Conservation (phyloP, 2,329 filamentous ascomycete species). For the Ceratocystis alfenasii region DNA sequence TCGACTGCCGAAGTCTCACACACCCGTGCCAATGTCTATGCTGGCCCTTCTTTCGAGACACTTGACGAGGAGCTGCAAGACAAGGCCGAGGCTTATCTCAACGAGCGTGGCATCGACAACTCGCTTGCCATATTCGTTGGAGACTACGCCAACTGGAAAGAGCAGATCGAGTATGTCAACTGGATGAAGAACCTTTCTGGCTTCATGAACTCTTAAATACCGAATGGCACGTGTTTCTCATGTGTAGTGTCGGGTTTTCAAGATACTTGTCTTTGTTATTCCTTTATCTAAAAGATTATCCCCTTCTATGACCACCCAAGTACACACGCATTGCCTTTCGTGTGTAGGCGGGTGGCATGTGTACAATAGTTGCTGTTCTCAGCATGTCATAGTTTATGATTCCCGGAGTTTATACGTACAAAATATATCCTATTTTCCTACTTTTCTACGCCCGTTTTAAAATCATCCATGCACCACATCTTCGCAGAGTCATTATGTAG, state of each 20-base stretch:
- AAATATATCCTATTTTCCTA: not conserved
- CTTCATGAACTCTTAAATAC: conserved; percentile 55
- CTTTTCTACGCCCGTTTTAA: not conserved
- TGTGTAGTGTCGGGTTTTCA: not conserved
- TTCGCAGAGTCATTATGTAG: too few relatives aligned
- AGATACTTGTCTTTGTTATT: not conserved
- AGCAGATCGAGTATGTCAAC: conserved; percentile 88
- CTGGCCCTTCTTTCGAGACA: conserved; percentile 83
- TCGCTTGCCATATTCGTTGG: conserved; percentile 80
- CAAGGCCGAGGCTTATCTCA: conserved; percentile 82
- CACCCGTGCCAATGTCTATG: conserved; percentile 66
- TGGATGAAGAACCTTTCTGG: conserved; percentile 83
- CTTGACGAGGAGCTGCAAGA: conserved; percentile 93
- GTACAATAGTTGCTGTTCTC: conserved; percentile 13
- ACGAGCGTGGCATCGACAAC: conserved; percentile 84
- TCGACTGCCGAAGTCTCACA: conserved; percentile 65
- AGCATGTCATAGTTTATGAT: conserved; percentile 11
- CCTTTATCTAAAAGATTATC: not conserved
- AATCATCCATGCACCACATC: too few relatives aligned
- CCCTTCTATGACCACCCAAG: conserved; percentile 5
- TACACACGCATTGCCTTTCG: not conserved
- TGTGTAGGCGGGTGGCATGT: not conserved
- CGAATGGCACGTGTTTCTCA: conserved; percentile 30
- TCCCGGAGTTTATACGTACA: conserved; percentile 7
- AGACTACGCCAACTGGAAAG: conserved; percentile 95